phyloP scores from a whole-genome alignment of 2,329 filamentous ascomycete genomes.

The Camillea tinctor region DNA sequence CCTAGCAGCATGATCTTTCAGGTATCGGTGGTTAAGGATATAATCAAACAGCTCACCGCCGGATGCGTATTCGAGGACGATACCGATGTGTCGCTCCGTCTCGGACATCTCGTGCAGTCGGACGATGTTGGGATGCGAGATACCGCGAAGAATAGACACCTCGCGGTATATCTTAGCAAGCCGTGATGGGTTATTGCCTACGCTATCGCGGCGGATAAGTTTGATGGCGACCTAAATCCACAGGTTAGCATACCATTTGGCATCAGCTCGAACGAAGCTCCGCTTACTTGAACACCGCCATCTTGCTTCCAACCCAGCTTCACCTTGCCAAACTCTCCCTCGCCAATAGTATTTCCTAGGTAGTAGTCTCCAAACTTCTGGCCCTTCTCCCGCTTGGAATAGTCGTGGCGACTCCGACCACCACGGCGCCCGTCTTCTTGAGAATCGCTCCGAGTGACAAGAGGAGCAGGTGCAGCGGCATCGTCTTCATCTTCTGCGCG shows the following conservation, averaged over 20 bases:
- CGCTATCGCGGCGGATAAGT: conserved; percentile 81
- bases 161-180: conserved; percentile 97
- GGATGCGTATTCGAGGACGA: conserved; percentile 97
- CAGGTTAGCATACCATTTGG: conserved; percentile 15
- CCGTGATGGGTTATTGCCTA: conserved; percentile 84
- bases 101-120: conserved; percentile 97
- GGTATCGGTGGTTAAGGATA: conserved; percentile 92
- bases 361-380: conserved; percentile 95
- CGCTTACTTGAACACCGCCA: conserved; percentile 73
- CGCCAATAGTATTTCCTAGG: conserved; percentile 90
- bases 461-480: conserved; percentile 43
- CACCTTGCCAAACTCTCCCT: conserved; percentile 98
- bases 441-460: conserved; percentile 42
- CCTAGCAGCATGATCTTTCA: conserved; percentile 89
- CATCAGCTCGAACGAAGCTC: not conserved
- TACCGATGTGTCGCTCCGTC: conserved; percentile 94
- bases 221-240: conserved; percentile 83
- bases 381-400: conserved; percentile 64
- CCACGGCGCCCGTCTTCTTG: conserved; percentile 47
- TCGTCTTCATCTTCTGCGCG: conserved; percentile 40
- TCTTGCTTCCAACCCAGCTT: conserved; percentile 98
- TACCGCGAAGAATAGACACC: conserved; percentile 82
- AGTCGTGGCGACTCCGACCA: conserved; percentile 59
- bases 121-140: conserved; percentile 96
- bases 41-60: conserved; percentile 98